Percentiles rank a stretch among this genome's conserved stretches.
Evolutionary conservation across 1,139 yeast genomes (phyloP).

Genomic region (Scheffersomyces insectosa): DNA sequence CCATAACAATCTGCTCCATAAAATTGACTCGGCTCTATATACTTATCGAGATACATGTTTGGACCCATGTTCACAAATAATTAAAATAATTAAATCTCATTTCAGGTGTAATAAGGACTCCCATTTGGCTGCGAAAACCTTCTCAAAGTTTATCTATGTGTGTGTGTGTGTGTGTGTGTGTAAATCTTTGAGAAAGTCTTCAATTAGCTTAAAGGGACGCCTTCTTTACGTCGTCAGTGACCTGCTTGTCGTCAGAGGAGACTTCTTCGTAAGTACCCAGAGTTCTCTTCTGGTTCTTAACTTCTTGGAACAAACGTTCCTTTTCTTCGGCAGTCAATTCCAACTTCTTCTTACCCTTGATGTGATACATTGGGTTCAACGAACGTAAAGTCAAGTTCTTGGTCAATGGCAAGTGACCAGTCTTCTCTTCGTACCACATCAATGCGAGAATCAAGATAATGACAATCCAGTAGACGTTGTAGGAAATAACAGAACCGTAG

Average conservation of each 20-base stretch:
- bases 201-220: no score
- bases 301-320: constrained; percentile 21
- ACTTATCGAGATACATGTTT: not conserved
- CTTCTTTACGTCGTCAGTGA: no score
- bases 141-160: no score
- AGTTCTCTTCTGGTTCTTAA: constrained; percentile 14
- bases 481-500: constrained; percentile 26
- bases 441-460: constrained; percentile 16
- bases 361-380: constrained; percentile 27
- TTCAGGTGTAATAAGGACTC: no score
- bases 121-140: no score
- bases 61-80: no score
- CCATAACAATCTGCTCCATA: not conserved
- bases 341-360: constrained; percentile 25
- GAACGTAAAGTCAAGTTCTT: constrained; percentile 17
- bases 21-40: constrained; percentile 1
- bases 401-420: constrained; percentile 26
- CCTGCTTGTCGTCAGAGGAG: constrained; percentile 4
- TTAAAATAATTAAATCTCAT: no score
- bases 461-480: constrained; percentile 25
- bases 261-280: constrained; percentile 9
- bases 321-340: constrained; percentile 18
- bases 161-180: not conserved
- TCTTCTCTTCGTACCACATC: constrained; percentile 25
- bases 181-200: not conserved